Conservation (phyloP, 345 rosid species). For the Eutrema japonicum region DNA sequence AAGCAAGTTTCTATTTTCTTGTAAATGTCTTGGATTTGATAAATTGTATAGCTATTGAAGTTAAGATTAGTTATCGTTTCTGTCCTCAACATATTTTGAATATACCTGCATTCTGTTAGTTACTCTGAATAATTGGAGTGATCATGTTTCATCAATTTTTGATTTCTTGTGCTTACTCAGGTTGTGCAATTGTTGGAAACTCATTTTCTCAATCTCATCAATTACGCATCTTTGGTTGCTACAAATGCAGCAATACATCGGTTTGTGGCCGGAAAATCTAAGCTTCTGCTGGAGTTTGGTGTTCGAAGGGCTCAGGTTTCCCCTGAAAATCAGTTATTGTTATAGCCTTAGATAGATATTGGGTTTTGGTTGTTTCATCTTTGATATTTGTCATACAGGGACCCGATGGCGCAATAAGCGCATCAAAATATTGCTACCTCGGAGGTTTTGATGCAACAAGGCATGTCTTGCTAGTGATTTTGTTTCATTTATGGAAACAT, state of each 20-base stretch:
- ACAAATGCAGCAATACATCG: slow-evolving; percentile 97
- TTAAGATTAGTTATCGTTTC: too few relatives aligned
- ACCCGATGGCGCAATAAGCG: slow-evolving; percentile 93
- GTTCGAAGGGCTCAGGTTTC: slow-evolving; percentile 96
- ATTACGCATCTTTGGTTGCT: slow-evolving; percentile 88
- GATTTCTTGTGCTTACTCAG: slow-evolving; percentile 38
- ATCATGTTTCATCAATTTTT: too few relatives aligned
- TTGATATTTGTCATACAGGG: slow-evolving; percentile 48
- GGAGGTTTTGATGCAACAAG: slow-evolving; percentile 97
- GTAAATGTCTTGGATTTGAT: too few relatives aligned
- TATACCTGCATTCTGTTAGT: too few relatives aligned
- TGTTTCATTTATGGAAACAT: background rate
- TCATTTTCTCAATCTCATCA: slow-evolving; percentile 81
- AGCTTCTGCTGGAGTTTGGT: slow-evolving; percentile 86
- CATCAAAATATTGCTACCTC: slow-evolving; percentile 88
- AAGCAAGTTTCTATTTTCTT: too few relatives aligned
- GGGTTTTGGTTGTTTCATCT: too few relatives aligned
- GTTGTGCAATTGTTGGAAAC: slow-evolving; percentile 96
- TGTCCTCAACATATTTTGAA: too few relatives aligned
- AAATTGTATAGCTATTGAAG: too few relatives aligned
- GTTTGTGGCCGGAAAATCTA: slow-evolving; percentile 89
- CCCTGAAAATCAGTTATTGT: background rate
- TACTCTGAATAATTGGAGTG: too few relatives aligned
- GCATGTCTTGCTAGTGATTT: background rate
- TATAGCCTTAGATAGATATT: too few relatives aligned